phyloP scores from a whole-genome alignment of 306 rosid species.

The Phaseolus lunatus region DNA sequence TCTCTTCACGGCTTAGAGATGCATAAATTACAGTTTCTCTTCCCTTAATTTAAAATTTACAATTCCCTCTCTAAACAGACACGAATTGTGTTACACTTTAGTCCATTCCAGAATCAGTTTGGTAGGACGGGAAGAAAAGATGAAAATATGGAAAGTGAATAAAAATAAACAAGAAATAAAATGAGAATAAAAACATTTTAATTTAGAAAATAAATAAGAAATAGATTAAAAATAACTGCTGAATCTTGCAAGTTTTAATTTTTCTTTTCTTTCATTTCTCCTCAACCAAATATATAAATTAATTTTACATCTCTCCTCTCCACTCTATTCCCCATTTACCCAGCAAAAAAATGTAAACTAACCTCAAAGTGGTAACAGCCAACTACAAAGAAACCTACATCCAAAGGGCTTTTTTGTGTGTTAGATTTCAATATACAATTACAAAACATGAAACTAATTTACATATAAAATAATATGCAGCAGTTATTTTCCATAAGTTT shows the following conservation, averaged over 20 bases:
- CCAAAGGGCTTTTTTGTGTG: neutral
- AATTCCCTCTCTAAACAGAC: neutral
- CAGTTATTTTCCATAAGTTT: too few species aligned
- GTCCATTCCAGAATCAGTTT: neutral
- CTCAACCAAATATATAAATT: too few species aligned
- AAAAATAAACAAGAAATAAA: too few species aligned
- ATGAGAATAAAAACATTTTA: too few species aligned
- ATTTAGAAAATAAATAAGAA: too few species aligned
- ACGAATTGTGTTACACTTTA: neutral
- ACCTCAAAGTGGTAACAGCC: neutral
- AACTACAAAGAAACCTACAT: neutral
- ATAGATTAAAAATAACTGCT: too few species aligned
- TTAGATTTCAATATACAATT: too few species aligned
- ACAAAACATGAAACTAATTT: too few species aligned
- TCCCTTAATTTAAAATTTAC: neutral
- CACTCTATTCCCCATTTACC: neutral
- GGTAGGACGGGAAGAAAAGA: neutral
- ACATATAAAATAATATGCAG: too few species aligned
- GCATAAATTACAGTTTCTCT: neutral
- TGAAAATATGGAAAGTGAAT: neutral
- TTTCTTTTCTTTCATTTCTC: too few species aligned
- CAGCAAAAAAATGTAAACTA: neutral
- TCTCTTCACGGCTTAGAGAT: neutral
- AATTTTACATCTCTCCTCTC: neutral
- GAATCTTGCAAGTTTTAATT: neutral